Evolutionary conservation across 495 filamentous ascomycete genomes (phyloP).

Genomic region (Neurospora sp.): DNA sequence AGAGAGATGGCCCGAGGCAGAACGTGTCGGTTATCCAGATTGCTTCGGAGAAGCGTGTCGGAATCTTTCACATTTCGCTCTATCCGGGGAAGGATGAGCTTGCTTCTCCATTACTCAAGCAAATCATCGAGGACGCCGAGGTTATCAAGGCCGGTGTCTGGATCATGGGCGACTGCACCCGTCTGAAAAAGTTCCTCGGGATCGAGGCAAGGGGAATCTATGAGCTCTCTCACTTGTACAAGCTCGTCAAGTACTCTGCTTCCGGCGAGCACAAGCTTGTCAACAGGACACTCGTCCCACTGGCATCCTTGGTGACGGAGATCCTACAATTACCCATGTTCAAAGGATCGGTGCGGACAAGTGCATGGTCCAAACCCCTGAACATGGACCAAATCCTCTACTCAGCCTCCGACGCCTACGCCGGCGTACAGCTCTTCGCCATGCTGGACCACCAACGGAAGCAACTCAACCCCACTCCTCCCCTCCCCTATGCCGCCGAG

Average conservation of each 20-base stretch:
- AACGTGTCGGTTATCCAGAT: conserved; percentile 75
- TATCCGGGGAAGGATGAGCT: conserved; percentile 47
- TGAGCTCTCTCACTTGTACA: conserved; percentile 74
- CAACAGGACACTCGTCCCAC: conserved; percentile 54
- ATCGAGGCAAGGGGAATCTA: conserved; percentile 57
- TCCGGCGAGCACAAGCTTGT: conserved; percentile 40
- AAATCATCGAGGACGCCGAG: conserved; percentile 57
- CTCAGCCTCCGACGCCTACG: conserved; percentile 77
- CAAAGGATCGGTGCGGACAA: conserved; percentile 61
- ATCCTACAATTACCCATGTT: conserved; percentile 65
- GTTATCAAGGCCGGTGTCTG: conserved; percentile 72
- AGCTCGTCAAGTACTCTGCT: conserved; percentile 53
- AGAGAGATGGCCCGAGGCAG: conserved; percentile 37
- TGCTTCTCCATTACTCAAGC: conserved; percentile 57
- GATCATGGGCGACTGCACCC: conserved; percentile 62
- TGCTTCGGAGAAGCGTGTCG: conserved; percentile 69
- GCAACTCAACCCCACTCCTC: conserved; percentile 56
- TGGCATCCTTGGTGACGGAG: conserved; percentile 59
- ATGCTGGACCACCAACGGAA: conserved; percentile 55
- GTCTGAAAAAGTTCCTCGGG: conserved; percentile 54
- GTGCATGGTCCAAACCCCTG: conserved; percentile 60
- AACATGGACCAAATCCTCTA: conserved; percentile 62
- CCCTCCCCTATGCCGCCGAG: conserved; percentile 57
- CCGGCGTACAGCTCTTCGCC: conserved; percentile 62
- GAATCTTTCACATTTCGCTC: conserved; percentile 66